Percentiles rank a stretch among this genome's conserved stretches.
phyloP scores from a whole-genome alignment of 768 basidiomycete genomes.

The Strobilomyces confusus region DNA sequence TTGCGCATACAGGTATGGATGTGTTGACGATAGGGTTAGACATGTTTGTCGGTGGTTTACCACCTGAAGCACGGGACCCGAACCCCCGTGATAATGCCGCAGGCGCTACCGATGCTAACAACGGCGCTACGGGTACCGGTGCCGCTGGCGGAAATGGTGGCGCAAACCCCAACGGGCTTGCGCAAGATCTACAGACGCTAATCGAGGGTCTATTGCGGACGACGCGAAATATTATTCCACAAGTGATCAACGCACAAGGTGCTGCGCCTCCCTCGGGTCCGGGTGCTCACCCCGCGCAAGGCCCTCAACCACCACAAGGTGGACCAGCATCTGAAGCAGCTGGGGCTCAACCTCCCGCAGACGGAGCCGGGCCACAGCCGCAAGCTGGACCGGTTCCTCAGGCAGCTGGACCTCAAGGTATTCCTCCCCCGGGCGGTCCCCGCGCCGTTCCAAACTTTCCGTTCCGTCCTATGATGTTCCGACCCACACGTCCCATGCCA shows the following conservation, averaged over 20 bases:
- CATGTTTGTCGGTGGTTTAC: conserved; percentile 31
- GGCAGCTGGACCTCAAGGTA: conserved; percentile 6
- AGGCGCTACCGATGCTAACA: not conserved
- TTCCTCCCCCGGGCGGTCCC: conserved; percentile 1
- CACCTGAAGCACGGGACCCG: conserved; percentile 7
- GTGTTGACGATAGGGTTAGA: conserved; percentile 40
- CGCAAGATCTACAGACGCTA: conserved; percentile 25
- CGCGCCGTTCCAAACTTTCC: conserved; percentile 16
- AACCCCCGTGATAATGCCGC: conserved; percentile 10
- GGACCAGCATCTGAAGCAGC: conserved; percentile 1
- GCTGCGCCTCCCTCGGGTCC: conserved; percentile 1
- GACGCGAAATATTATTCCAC: conserved; percentile 24
- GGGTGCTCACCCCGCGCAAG: not conserved
- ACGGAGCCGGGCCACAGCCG: conserved; percentile 4
- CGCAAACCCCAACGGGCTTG: conserved; percentile 15
- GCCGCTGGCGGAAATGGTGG: conserved; percentile 17
- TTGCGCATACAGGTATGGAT: conserved; percentile 16
- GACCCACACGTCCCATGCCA: conserved; percentile 22
- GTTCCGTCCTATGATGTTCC: conserved; percentile 20
- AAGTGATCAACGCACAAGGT: conserved; percentile 14
- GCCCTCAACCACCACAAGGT: conserved; percentile 3
- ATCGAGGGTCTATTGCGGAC: conserved; percentile 27
- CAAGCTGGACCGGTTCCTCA: conserved; percentile 8
- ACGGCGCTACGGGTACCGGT: conserved; percentile 1
- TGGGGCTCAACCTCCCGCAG: conserved; percentile 1